phyloP scores from a whole-genome alignment of 805 yeast species.

The Saccharomycopsis babjevae region DNA sequence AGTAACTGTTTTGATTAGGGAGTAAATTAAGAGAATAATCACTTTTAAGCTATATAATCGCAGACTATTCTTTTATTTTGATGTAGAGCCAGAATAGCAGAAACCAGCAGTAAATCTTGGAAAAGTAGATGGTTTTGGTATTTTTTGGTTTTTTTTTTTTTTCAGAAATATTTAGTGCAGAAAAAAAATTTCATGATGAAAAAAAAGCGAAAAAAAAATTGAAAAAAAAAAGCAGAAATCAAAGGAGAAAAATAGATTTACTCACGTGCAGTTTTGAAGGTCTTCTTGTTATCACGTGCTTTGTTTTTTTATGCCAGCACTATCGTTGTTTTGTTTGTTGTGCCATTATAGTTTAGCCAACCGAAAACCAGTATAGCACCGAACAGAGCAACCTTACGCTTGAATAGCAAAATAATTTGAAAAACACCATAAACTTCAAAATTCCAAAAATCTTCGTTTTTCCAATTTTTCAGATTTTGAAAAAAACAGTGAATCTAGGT shows the following conservation, averaged over 20 bases:
- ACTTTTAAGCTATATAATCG: constrained; percentile 51
- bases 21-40: constrained; percentile 46
- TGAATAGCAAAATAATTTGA: no score
- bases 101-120: background rate
- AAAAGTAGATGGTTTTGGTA: background rate
- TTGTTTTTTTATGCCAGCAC: no score
- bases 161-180: background rate
- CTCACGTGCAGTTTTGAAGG: background rate
- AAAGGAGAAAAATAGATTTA: background rate
- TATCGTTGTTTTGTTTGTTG: no score
- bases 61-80: constrained; percentile 66
- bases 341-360: no score
- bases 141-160: background rate
- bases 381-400: no score
- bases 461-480: no score
- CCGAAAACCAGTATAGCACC: no score
- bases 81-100: background rate
- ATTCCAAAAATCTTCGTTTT: no score
- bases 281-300: no score
- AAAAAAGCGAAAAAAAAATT: background rate
- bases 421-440: no score
- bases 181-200: background rate
- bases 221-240: background rate
- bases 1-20: background rate
- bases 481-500: no score